A percentile compares a stretch with the other conserved stretches of the same genome.
These are phyloP conservation scores for Jamesozyma hellenica DNA, from an alignment of 805 yeast genomes.

Conservation along the genomic window DNA sequence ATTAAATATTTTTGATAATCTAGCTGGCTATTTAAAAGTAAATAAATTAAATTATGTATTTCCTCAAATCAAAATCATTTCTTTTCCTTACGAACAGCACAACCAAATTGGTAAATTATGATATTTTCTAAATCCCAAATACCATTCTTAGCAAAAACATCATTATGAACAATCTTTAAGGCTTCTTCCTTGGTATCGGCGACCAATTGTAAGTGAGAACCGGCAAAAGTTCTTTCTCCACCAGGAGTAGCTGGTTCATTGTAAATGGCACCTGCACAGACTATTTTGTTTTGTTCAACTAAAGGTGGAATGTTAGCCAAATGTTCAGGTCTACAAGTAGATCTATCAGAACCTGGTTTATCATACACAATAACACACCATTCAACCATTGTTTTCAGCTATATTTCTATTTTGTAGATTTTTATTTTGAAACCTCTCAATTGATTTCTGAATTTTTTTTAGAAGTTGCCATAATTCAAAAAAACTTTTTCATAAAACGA, in stretches of 20 bases:
- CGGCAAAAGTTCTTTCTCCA: conserved; percentile 45
- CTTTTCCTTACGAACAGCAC: conserved; percentile 37
- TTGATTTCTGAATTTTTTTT: too few relatives aligned
- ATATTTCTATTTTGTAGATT: too few relatives aligned
- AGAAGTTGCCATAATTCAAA: too few relatives aligned
- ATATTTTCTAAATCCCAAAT: conserved; percentile 68
- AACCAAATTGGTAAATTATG: conserved; percentile 45
- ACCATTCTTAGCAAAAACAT: conserved; percentile 52
- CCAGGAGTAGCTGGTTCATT: conserved; percentile 35
- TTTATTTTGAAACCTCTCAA: too few relatives aligned
- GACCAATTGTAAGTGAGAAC: conserved; percentile 51
- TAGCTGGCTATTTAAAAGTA: too few relatives aligned
- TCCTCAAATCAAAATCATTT: conserved; percentile 8
- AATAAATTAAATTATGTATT: too few relatives aligned
- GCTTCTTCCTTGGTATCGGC: conserved; percentile 62
- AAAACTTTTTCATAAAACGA: too few relatives aligned
- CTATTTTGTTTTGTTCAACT: conserved; percentile 36
- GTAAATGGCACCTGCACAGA: conserved; percentile 44
- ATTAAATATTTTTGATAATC: too few relatives aligned
- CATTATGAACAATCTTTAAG: conserved; percentile 50
- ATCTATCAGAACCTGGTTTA: conserved; percentile 53
- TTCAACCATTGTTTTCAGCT: conserved; percentile 36
- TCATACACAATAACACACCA: conserved; percentile 65
- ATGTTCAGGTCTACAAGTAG: conserved; percentile 43
- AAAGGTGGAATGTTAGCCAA: conserved; percentile 37